Conservation (phyloP, 2,329 filamentous ascomycete genomes). For the Achaetomium macrosporum region DNA sequence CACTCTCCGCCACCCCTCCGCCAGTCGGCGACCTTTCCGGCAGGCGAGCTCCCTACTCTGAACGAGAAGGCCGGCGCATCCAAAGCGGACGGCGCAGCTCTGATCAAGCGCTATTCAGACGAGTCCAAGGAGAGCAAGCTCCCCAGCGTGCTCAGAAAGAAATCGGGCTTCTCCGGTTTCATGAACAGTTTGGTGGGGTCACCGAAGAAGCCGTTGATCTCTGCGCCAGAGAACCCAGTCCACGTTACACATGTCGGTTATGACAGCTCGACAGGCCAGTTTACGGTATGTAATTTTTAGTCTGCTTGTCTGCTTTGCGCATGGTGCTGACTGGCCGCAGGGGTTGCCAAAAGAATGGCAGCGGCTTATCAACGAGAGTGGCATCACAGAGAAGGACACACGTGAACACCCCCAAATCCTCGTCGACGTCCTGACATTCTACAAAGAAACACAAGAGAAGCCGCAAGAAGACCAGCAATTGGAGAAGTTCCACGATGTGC, state of each 20-base stretch:
- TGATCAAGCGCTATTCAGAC: conserved; percentile 71
- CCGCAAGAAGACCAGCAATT: conserved; percentile 80
- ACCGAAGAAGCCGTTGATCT: conserved; percentile 87
- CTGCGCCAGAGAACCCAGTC: conserved; percentile 94
- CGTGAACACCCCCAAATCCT: conserved; percentile 94
- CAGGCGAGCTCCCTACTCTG: conserved; percentile 44
- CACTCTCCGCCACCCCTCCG: conserved; percentile 52
- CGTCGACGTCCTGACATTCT: conserved; percentile 92
- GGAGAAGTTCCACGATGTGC: conserved; percentile 92
- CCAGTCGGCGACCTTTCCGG: conserved; percentile 61
- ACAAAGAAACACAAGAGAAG: conserved; percentile 84
- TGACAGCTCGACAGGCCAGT: conserved; percentile 92
- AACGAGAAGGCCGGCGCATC: conserved; percentile 39
- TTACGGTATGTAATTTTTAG: conserved; percentile 60
- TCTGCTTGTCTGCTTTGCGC: conserved; percentile 5
- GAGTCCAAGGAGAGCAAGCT: conserved; percentile 61
- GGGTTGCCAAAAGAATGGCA: conserved; percentile 98
- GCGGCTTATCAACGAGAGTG: conserved; percentile 87
- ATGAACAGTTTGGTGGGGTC: conserved; percentile 79
- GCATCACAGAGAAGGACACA: conserved; percentile 92
- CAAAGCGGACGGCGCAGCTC: conserved; percentile 41
- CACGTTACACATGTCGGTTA: conserved; percentile 98
- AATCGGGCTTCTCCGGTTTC: conserved; percentile 82
- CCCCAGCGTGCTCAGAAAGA: conserved; percentile 63
- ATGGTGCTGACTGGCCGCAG: conserved; percentile 39